Evolutionary conservation across 495 filamentous ascomycete species (phyloP).

Genomic region (Venustampulla echinocandica): DNA sequence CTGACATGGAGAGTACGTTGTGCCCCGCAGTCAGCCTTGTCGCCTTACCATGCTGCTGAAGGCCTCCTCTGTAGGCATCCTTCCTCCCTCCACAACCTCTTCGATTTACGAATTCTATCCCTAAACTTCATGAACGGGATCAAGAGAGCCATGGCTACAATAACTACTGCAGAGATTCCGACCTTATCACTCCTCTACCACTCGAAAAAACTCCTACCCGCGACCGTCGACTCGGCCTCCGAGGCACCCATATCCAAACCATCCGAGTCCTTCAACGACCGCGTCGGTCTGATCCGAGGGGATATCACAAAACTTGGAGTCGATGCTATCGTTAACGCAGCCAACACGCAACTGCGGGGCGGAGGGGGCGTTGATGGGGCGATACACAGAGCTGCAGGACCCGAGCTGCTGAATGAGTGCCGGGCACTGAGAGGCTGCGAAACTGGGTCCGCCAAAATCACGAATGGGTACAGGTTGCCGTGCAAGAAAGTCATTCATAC

Average conservation of each 20-base stretch:
- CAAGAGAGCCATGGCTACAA: conserved; percentile 18
- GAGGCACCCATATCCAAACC: conserved; percentile 3
- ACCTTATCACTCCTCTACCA: conserved; percentile 55
- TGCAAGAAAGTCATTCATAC: conserved; percentile 77
- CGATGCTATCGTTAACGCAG: conserved; percentile 88
- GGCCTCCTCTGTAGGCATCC: too few relatives aligned
- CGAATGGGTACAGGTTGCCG: conserved; percentile 64
- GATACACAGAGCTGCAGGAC: conserved; percentile 79
- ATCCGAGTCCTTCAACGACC: conserved; percentile 56
- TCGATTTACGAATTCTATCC: too few relatives aligned
- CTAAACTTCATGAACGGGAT: conserved; percentile 6
- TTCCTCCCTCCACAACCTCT: too few relatives aligned
- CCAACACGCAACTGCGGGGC: conserved; percentile 68
- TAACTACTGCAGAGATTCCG: conserved; percentile 46
- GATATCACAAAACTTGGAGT: conserved; percentile 80
- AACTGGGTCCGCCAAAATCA: conserved; percentile 80
- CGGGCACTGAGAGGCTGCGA: conserved; percentile 55
- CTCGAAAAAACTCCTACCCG: conserved; percentile 29
- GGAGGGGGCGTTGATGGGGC: conserved; percentile 85
- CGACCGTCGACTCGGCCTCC: background rate
- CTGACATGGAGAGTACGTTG: too few relatives aligned
- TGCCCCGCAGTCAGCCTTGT: too few relatives aligned
- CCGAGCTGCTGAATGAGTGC: conserved; percentile 59
- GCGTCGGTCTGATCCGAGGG: conserved; percentile 57
- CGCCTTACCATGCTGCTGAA: too few relatives aligned